phyloP scores from a whole-genome alignment of 371 early-diverging fungal species.

The Mycotypha africana region DNA sequence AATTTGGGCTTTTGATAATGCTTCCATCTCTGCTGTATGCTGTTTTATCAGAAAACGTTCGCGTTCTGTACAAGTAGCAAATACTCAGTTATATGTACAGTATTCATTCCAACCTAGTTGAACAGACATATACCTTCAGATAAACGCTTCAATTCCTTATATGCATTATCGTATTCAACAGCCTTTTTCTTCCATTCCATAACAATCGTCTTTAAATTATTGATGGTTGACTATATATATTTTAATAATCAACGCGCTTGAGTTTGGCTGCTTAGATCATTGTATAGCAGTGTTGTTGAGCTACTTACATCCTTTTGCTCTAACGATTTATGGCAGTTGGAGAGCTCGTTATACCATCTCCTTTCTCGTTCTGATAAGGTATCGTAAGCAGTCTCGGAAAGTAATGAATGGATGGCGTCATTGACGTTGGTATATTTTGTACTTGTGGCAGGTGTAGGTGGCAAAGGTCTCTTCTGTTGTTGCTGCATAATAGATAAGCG shows the following conservation, averaged over 20 bases:
- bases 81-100: neutral
- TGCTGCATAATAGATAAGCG: neutral
- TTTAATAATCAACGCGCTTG: no score
- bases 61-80: constrained; percentile 6
- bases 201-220: constrained; percentile 12
- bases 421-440: constrained; percentile 11
- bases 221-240: constrained; percentile 9
- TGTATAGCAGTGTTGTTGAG: no score
- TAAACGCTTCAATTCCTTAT: constrained; percentile 1
- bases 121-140: constrained; percentile 1
- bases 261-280: no score
- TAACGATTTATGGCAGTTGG: constrained; percentile 12
- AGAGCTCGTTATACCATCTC: constrained; percentile 5
- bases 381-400: constrained; percentile 2
- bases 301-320: constrained; percentile 14
- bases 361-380: constrained; percentile 8
- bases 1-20: constrained; percentile 7
- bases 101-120: neutral
- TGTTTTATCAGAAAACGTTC: constrained; percentile 14
- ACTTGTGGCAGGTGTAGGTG: constrained; percentile 13
- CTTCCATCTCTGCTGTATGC: constrained; percentile 15
- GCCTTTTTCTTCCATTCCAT: constrained; percentile 20
- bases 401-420: constrained; percentile 6
- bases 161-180: constrained; percentile 6
- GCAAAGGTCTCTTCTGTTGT: constrained; percentile 6